Conservation (phyloP, 352 stramenopile genomes). For the Thraustotheca clavata region DNA sequence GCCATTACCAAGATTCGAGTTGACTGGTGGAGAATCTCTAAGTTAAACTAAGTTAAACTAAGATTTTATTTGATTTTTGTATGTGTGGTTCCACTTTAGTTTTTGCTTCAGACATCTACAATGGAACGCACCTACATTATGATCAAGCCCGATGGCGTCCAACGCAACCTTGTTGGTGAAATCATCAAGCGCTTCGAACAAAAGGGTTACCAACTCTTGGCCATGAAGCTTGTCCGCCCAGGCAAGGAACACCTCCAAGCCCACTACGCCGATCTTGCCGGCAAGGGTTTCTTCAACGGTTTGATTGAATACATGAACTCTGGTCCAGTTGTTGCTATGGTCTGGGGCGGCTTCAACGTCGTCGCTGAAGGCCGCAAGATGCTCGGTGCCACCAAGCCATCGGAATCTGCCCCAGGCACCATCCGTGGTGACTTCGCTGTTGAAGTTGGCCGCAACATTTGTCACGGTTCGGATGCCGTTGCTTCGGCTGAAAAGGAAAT, state of each 20-base stretch:
- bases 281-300: conserved; percentile 90
- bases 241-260: conserved; percentile 71
- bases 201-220: conserved; percentile 97
- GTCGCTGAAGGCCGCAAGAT: conserved; percentile 93
- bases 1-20: conserved; percentile 1
- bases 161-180: conserved; percentile 92
- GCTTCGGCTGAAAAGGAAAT: conserved; percentile 98
- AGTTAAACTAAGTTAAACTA: background rate
- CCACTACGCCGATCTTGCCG: conserved; percentile 91
- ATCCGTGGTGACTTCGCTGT: conserved; percentile 97
- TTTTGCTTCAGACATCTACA: background rate
- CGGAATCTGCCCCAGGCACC: conserved; percentile 91
- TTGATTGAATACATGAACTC: conserved; percentile 96
- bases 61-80: background rate
- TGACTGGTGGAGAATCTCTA: conserved; percentile 1
- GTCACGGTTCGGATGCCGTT: conserved; percentile 95
- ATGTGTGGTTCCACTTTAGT: conserved; percentile 15
- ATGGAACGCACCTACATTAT: conserved; percentile 79
- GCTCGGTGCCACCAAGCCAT: conserved; percentile 96
- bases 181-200: conserved; percentile 97
- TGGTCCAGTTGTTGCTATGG: conserved; percentile 89
- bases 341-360: conserved; percentile 93
- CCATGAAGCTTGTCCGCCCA: conserved; percentile 87
- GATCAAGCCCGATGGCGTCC: conserved; percentile 98
- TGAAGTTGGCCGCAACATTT: conserved; percentile 91